A percentile compares a stretch with the other conserved stretches of the same genome.
Conservation (phyloP, 2,329 filamentous ascomycete species). For the Colletotrichum tabaci region DNA sequence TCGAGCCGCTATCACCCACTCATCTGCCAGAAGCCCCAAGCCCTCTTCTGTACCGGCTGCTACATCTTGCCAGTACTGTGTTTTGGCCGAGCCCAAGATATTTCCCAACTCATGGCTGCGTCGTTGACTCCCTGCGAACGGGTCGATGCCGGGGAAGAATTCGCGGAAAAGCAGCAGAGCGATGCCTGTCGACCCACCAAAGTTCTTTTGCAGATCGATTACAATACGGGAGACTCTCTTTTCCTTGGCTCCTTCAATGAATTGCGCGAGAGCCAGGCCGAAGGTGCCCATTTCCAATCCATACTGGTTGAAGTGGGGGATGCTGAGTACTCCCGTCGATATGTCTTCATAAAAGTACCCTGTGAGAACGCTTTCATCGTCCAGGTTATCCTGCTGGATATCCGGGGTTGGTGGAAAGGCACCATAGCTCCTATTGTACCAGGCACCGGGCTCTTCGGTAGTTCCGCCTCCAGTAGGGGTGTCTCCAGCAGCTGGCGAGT, state of each 20-base stretch:
- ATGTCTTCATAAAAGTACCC: conserved; percentile 28
- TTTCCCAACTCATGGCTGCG: conserved; percentile 24
- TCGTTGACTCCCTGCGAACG: conserved; percentile 8
- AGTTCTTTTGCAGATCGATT: conserved; percentile 31
- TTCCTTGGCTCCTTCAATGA: not conserved
- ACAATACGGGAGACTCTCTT: not conserved
- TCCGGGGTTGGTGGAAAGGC: conserved; percentile 12
- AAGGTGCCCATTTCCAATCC: conserved; percentile 18
- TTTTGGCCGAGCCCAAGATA: conserved; percentile 14
- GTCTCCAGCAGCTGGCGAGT: too few relatives aligned
- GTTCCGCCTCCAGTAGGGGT: too few relatives aligned
- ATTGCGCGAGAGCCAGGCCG: not conserved
- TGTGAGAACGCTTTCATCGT: conserved; percentile 10
- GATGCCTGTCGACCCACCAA: conserved; percentile 4
- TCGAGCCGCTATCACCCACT: conserved; percentile 12
- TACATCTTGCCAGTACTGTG: not conserved
- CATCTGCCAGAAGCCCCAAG: not conserved
- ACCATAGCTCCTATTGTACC: conserved; percentile 6
- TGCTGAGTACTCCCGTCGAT: conserved; percentile 26
- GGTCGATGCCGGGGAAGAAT: conserved; percentile 20
- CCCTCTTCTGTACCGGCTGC: not conserved
- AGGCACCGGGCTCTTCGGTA: not conserved
- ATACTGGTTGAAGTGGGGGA: conserved; percentile 22
- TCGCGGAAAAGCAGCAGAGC: conserved; percentile 18
- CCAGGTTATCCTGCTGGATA: not conserved